phyloP scores from a whole-genome alignment of 2,329 filamentous ascomycete species.

The Dactylellina drechsleri region DNA sequence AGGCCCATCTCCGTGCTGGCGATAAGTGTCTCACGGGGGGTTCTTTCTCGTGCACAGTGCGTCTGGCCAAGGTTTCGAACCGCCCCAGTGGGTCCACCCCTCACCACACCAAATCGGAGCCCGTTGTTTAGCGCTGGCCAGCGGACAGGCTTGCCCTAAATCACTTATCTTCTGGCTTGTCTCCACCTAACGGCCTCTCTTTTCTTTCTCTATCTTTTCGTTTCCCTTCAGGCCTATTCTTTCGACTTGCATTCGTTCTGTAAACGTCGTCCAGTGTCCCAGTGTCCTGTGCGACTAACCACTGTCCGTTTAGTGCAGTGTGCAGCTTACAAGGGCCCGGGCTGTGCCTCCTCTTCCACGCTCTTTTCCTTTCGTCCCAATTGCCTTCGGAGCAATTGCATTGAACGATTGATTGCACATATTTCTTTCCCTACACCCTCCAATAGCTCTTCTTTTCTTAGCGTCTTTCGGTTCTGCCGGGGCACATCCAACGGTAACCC shows the following conservation, averaged over 20 bases:
- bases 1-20: conserved; percentile 9
- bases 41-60: conserved; percentile 45
- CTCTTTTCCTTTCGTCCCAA: conserved; percentile 60
- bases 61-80: conserved; percentile 55
- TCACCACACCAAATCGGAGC: conserved; percentile 46
- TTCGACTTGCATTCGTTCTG: conserved; percentile 40
- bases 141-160: conserved; percentile 41
- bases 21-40: conserved; percentile 34
- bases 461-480: conserved; percentile 59
- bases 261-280: conserved; percentile 60
- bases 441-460: conserved; percentile 70
- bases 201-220: conserved; percentile 56
- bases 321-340: conserved; percentile 58
- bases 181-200: conserved; percentile 42
- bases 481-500: conserved; percentile 15
- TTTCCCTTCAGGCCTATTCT: conserved; percentile 57
- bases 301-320: conserved; percentile 34
- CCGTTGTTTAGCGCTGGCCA: conserved; percentile 50
- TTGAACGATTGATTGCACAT: neutral
- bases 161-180: conserved; percentile 55
- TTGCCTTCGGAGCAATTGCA: conserved; percentile 51
- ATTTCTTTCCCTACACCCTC: conserved; percentile 60
- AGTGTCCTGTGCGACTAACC: conserved; percentile 57
- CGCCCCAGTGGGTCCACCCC: conserved; percentile 51
- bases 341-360: conserved; percentile 59